These are phyloP conservation scores for Coniferiporia weirii DNA, from an alignment of 1,284 basidiomycete genomes.

Conservation along the genomic window DNA sequence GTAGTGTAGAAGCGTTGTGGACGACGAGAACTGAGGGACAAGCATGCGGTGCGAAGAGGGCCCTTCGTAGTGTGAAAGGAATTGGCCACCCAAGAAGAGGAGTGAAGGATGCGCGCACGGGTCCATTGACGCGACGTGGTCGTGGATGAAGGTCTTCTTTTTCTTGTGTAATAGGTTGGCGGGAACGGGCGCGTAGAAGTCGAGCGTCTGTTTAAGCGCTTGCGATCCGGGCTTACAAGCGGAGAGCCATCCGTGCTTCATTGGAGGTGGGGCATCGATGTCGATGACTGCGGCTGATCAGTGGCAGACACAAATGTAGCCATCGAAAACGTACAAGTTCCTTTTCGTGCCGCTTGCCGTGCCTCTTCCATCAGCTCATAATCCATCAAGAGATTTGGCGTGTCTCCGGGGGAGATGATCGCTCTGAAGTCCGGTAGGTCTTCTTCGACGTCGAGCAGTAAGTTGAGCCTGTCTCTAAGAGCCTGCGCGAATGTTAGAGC, in stretches of 20 bases:
- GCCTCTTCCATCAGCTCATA: conserved; percentile 38
- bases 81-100: conserved; percentile 48
- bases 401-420: conserved; percentile 43
- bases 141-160: conserved; percentile 43
- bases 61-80: conserved; percentile 46
- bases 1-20: conserved; percentile 49
- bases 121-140: conserved; percentile 49
- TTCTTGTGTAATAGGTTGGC: conserved; percentile 9
- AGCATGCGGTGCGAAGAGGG: conserved; percentile 41
- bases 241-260: conserved; percentile 18
- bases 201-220: conserved; percentile 7
- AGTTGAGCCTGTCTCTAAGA: conserved; percentile 23
- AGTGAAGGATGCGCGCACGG: conserved; percentile 53
- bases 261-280: conserved; percentile 14
- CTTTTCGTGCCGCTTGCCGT: conserved; percentile 34
- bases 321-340: conserved; percentile 33
- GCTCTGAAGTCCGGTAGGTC: conserved; percentile 39
- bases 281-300: conserved; percentile 11
- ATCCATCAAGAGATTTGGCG: conserved; percentile 40
- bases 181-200: conserved; percentile 13
- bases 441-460: conserved; percentile 35
- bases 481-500: conserved; percentile 8
- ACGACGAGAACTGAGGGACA: conserved; percentile 51
- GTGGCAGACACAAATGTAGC: not conserved
- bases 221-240: conserved; percentile 15